Evolutionary conservation across 768 basidiomycete genomes (phyloP), one percentile per base, ranked within the genome.

Genomic region (Clavulina sp.): DNA sequence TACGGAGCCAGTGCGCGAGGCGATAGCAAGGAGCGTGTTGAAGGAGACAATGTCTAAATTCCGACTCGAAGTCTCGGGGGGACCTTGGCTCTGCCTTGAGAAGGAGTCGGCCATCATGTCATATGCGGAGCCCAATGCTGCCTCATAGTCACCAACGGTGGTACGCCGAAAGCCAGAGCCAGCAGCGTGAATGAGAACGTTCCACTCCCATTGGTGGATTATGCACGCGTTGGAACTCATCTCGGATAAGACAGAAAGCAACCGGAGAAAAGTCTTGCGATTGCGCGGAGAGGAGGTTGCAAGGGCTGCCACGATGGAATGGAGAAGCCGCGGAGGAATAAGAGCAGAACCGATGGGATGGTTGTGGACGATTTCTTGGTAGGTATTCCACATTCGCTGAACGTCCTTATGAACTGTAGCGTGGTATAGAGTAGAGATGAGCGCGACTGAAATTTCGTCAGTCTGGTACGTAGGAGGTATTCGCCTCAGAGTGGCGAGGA

Each of bases 151-250:
- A 53, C 71, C 71, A 48, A 67, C 54, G 26, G 68, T 64, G 38
- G 76, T 74, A 60, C 72, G 76, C 52, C 81, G 72, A 66, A 72
- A 76, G 2, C 81, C 80, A 54, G 71, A 73, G 16, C 77, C 83
- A 0, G 79, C 77, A 59, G 69, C 71, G 57, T 80, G 72, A 54
- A 87, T 73, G 41, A 88, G 69, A 5, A 75, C 68, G 60, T 86
- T 87, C 81, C 84, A 87, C 61, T 85, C 75, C 70, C 76, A 76
- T n/a, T 66, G 58, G 56, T 73, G 68, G 30, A 84, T 62, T 7
- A 51, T 65, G 23, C 76, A 80, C 9, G 76, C 78, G n/a, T 66
- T 68, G 21, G 64, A 64, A 52, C 72, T 74, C 36, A 87, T 65
- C 41, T 69, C 70, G 40, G 72, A 72, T 55, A 85, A 60, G 9